Evolutionary conservation across 139 green algal genomes (phyloP).

Genomic region (Chlamydomonas sp.): DNA sequence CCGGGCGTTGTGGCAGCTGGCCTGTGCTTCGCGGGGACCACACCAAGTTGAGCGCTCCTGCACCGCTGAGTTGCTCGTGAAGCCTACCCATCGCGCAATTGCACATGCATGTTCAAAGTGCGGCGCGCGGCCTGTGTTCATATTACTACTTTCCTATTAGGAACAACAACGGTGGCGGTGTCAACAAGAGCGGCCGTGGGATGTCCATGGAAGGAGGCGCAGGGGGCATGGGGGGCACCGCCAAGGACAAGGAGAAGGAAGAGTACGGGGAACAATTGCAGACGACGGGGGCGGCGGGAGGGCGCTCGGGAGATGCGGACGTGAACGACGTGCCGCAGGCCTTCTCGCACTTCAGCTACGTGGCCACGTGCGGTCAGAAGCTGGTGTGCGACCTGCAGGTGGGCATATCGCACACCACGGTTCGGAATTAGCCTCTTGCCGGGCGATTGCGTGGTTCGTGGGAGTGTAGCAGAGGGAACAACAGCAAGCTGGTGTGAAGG

Average conservation of each 20-base stretch:
- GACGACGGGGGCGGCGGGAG: not conserved
- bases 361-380: slow-evolving; percentile 33
- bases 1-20: no score
- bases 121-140: no score
- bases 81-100: no score
- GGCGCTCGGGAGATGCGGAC: not conserved
- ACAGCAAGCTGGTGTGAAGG: no score
- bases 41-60: no score
- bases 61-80: no score
- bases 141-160: no score
- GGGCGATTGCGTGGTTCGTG: no score
- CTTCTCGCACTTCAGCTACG: slow-evolving; percentile 58
- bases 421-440: not conserved
- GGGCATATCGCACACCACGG: not conserved
- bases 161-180: slow-evolving; percentile 47
- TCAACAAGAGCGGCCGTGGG: not conserved
- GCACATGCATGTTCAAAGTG: no score
- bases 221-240: slow-evolving; percentile 17
- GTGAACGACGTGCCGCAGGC: slow-evolving; percentile 46
- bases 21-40: no score
- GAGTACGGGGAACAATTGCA: not conserved
- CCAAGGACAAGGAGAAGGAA: slow-evolving; percentile 35
- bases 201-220: not conserved
- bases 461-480: no score
- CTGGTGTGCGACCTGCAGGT: slow-evolving; percentile 62